phyloP scores from a whole-genome alignment of 2,329 filamentous ascomycete genomes.

The Fusarium nygamai region DNA sequence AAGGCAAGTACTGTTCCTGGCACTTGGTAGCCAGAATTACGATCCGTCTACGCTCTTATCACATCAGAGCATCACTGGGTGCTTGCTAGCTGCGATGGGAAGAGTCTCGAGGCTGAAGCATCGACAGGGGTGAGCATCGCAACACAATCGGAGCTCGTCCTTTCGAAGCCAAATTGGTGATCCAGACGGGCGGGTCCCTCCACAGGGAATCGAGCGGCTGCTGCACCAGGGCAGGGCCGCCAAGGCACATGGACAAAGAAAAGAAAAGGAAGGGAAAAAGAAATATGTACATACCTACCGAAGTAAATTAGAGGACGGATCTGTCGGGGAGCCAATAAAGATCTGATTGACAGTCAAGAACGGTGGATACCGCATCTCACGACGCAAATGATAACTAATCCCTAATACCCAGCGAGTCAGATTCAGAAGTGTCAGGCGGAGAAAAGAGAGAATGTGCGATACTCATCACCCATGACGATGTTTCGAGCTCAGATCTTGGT shows the following conservation, averaged over 20 bases:
- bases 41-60: constrained; percentile 9
- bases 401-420: background rate
- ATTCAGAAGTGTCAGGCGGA: background rate
- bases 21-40: background rate
- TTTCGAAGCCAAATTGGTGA: constrained; percentile 31
- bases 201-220: constrained; percentile 31
- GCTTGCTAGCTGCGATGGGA: constrained; percentile 23
- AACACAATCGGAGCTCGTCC: constrained; percentile 22
- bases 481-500: constrained; percentile 16
- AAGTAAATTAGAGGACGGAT: background rate
- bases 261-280: background rate
- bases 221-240: constrained; percentile 17
- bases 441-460: constrained; percentile 1
- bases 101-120: constrained; percentile 20
- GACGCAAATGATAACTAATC: background rate
- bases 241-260: constrained; percentile 1
- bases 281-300: background rate
- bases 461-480: constrained; percentile 20
- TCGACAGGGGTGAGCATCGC: constrained; percentile 21
- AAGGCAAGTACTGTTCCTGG: background rate
- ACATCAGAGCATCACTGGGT: constrained; percentile 19
- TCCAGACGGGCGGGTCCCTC: constrained; percentile 31
- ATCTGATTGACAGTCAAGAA: constrained; percentile 11
- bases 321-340: constrained; percentile 16
- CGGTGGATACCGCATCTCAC: background rate